A percentile compares a stretch with the other conserved stretches of the same genome.
Conservation (phyloP, 371 early-diverging fungal species). For the Batkoa obscura region DNA sequence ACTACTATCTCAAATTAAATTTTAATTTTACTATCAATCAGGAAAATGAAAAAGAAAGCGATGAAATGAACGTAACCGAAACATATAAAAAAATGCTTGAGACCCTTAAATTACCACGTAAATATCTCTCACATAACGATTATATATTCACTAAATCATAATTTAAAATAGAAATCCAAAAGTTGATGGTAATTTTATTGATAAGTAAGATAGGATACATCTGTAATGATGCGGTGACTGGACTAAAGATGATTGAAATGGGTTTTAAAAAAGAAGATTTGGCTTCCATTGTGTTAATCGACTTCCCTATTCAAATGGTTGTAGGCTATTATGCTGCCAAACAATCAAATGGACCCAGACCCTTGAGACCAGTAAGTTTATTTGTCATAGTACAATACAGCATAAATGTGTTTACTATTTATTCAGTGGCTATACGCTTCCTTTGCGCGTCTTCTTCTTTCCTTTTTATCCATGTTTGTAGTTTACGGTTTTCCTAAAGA, state of each 20-base stretch:
- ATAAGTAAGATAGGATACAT: constrained; percentile 85
- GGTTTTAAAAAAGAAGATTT: constrained; percentile 89
- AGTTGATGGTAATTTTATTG: constrained; percentile 58
- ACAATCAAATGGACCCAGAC: constrained; percentile 74
- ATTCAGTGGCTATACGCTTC: constrained; percentile 79
- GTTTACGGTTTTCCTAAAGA: constrained; percentile 59
- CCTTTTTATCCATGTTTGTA: constrained; percentile 63
- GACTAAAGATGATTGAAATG: constrained; percentile 78
- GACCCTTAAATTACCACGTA: constrained; percentile 51
- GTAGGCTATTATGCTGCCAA: constrained; percentile 94
- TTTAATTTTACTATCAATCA: background rate
- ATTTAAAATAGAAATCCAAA: constrained; percentile 42
- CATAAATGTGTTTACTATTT: constrained; percentile 20
- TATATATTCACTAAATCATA: background rate
- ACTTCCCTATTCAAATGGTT: constrained; percentile 88
- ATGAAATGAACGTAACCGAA: constrained; percentile 17
- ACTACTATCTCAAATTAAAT: background rate
- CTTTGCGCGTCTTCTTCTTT: constrained; percentile 59
- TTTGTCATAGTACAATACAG: constrained; percentile 38
- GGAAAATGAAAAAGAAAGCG: constrained; percentile 12
- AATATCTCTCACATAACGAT: constrained; percentile 7
- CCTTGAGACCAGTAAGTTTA: constrained; percentile 58
- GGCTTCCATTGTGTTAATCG: constrained; percentile 76
- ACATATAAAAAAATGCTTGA: constrained; percentile 43
- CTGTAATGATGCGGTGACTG: constrained; percentile 84